These are phyloP conservation scores for Croton laevigatus DNA, from an alignment of 441 rosid genomes.

Conservation along the genomic window DNA sequence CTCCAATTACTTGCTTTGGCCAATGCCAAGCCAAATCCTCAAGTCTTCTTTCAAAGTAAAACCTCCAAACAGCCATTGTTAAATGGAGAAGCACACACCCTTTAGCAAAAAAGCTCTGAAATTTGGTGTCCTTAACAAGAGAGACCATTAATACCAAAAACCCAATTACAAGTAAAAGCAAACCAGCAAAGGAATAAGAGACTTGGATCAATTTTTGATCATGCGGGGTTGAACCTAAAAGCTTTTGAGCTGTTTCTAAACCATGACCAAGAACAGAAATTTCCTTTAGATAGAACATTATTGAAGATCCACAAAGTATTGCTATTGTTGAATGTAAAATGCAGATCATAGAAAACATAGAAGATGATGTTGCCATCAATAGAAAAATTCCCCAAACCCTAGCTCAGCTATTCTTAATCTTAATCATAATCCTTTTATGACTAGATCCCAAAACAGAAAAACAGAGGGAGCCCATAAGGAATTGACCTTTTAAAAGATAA, in stretches of 20 bases:
- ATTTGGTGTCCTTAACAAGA: slow-evolving; percentile 42
- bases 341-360: slow-evolving; percentile 45
- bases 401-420: neutral
- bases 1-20: slow-evolving; percentile 54
- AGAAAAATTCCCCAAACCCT: neutral
- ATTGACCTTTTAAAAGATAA: neutral
- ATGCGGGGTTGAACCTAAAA: slow-evolving; percentile 45
- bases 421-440: neutral
- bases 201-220: slow-evolving; percentile 45
- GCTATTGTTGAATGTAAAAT: slow-evolving; percentile 42
- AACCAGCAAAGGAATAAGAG: slow-evolving; percentile 52
- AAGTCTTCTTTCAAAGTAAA: slow-evolving; percentile 44
- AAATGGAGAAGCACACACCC: slow-evolving; percentile 51
- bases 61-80: slow-evolving; percentile 51
- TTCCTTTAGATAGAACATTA: slow-evolving; percentile 51
- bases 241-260: slow-evolving; percentile 36
- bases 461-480: neutral
- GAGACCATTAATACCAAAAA: slow-evolving; percentile 55
- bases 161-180: slow-evolving; percentile 49
- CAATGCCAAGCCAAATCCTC: slow-evolving; percentile 56
- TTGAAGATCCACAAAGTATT: slow-evolving; percentile 38
- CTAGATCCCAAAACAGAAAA: slow-evolving; percentile 6
- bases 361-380: slow-evolving; percentile 29
- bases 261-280: slow-evolving; percentile 40
- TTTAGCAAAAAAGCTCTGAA: slow-evolving; percentile 54